phyloP scores from a whole-genome alignment of 306 rosid genomes.

The Rosa multiflora region DNA sequence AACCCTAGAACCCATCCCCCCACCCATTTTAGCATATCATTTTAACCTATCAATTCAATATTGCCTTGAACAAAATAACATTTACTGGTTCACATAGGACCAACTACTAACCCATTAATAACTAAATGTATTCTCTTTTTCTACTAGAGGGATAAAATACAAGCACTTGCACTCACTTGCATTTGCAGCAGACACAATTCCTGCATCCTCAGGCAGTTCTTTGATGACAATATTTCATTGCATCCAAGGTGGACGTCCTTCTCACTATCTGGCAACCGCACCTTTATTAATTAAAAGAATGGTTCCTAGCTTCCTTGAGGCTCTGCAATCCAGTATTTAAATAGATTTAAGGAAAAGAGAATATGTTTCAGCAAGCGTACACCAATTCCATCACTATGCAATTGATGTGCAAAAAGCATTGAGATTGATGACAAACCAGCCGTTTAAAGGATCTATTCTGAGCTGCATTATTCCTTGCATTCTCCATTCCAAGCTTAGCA shows the following conservation, averaged over 20 bases:
- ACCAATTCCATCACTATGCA: constrained; percentile 16
- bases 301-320: constrained; percentile 59
- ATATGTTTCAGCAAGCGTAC: constrained; percentile 16
- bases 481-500: constrained; percentile 66
- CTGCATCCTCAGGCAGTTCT: not conserved
- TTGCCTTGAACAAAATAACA: constrained; percentile 4
- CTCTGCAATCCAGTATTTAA: constrained; percentile 41
- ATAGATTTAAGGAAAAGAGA: not conserved
- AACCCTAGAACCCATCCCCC: not conserved
- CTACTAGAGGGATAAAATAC: constrained; percentile 8
- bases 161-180: constrained; percentile 17
- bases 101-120: not conserved
- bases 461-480: constrained; percentile 39
- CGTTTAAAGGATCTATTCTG: constrained; percentile 80
- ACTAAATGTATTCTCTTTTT: not conserved
- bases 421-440: constrained; percentile 51
- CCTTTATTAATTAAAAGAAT: constrained; percentile 42
- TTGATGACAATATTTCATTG: not conserved
- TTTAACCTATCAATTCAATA: not conserved
- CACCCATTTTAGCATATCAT: not conserved
- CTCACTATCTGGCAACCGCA: not conserved
- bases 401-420: constrained; percentile 9
- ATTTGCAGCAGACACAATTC: constrained; percentile 10
- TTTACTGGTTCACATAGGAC: constrained; percentile 12
- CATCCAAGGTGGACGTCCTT: constrained; percentile 1